phyloP scores from a whole-genome alignment of 2,329 filamentous ascomycete genomes.

The Colletotrichum chrysophilum region DNA sequence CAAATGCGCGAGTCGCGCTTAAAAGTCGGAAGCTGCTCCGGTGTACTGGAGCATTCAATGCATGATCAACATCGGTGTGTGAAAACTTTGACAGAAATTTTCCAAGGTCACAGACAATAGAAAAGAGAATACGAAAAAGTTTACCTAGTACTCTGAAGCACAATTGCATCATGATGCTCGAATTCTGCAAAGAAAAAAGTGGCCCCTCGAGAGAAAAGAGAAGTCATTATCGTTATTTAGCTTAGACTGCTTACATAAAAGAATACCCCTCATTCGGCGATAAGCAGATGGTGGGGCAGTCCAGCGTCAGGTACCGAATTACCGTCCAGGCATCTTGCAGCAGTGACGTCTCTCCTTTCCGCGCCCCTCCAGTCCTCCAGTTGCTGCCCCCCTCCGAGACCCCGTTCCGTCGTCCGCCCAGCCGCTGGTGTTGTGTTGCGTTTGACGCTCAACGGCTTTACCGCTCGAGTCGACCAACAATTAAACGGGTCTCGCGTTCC shows the following conservation, averaged over 20 bases:
- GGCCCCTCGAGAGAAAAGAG: not conserved
- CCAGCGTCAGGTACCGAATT: not conserved
- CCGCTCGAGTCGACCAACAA: slow-evolving; percentile 2
- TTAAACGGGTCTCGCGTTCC: slow-evolving; percentile 14
- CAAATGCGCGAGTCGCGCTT: not conserved
- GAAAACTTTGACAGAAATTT: not conserved
- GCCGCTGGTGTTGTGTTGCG: not conserved
- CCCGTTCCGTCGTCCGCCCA: not conserved
- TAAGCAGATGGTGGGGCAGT: slow-evolving; percentile 9
- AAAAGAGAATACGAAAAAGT: not conserved
- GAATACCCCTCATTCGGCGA: slow-evolving; percentile 17
- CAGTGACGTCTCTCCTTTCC: slow-evolving; percentile 15
- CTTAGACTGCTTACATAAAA: not conserved
- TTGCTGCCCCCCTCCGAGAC: not conserved
- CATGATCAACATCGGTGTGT: not conserved
- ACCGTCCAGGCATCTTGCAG: not conserved
- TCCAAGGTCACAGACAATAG: not conserved
- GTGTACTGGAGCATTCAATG: not conserved
- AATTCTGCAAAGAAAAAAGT: not conserved
- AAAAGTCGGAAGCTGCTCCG: not conserved
- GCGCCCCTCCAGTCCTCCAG: not conserved
- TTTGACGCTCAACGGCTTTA: not conserved
- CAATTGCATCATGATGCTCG: not conserved
- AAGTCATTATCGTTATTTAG: not conserved
- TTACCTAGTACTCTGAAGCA: not conserved